Conservation (phyloP, 2,329 filamentous ascomycete genomes). For the Lomentospora prolificans region DNA sequence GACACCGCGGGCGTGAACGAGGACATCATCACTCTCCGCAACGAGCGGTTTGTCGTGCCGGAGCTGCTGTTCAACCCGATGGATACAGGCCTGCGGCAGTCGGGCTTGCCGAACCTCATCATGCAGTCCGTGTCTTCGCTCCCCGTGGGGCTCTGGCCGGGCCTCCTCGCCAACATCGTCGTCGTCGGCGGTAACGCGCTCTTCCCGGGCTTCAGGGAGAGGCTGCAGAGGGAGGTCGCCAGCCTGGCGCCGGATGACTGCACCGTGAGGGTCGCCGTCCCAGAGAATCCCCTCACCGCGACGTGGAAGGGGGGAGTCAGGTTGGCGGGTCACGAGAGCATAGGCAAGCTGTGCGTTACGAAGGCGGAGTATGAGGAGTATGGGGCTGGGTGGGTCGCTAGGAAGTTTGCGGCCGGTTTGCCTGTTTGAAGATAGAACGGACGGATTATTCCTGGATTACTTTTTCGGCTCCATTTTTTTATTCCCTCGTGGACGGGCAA, state of each 20-base stretch:
- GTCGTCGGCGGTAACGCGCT: conserved; percentile 80
- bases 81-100: conserved; percentile 76
- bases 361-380: conserved; percentile 85
- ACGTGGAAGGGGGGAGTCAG: conserved; percentile 81
- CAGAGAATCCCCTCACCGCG: conserved; percentile 64
- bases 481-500: too few species aligned
- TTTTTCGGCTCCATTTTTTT: too few species aligned
- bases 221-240: conserved; percentile 67
- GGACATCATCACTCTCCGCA: conserved; percentile 76
- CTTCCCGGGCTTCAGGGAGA: conserved; percentile 71
- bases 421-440: conserved; percentile 6
- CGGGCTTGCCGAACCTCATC: conserved; percentile 73
- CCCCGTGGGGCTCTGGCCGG: conserved; percentile 75
- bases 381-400: conserved; percentile 64
- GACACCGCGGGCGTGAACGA: conserved; percentile 37
- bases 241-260: conserved; percentile 67
- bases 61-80: conserved; percentile 81
- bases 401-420: conserved; percentile 49
- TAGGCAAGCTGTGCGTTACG: conserved; percentile 65
- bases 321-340: conserved; percentile 58
- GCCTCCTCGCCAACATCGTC: conserved; percentile 75
- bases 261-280: conserved; percentile 60
- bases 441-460: too few species aligned
- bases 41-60: conserved; percentile 84
- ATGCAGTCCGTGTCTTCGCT: conserved; percentile 66